These are phyloP conservation scores for Emergomyces orientalis DNA, from an alignment of 2,329 filamentous ascomycete species.

Conservation along the genomic window DNA sequence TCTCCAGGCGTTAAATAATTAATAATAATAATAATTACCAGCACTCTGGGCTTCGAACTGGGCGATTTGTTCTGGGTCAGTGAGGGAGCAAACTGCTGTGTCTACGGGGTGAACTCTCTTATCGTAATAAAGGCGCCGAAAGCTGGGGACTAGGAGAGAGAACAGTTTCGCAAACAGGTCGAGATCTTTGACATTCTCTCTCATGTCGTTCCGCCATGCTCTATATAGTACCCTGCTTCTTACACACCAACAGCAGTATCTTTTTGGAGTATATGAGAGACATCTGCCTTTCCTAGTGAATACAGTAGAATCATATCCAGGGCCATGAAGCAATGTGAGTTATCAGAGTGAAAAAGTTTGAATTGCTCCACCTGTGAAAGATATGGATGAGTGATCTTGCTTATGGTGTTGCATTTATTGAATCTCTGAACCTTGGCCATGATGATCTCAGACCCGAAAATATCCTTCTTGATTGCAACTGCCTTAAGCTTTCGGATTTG, in stretches of 20 bases:
- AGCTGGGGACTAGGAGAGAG: no score
- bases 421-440: conserved; percentile 13
- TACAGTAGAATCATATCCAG: conserved; percentile 20
- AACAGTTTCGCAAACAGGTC: no score
- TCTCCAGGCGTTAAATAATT: no score
- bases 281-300: conserved; percentile 12
- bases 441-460: conserved; percentile 11
- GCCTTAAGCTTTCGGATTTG: not conserved
- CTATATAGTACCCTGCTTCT: not conserved
- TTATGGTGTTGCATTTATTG: conserved; percentile 25
- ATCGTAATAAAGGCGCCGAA: no score
- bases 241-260: not conserved
- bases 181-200: no score
- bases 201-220: no score
- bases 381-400: conserved; percentile 27
- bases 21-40: no score
- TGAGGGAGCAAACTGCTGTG: no score
- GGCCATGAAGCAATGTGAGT: conserved; percentile 19
- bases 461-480: not conserved
- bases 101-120: no score
- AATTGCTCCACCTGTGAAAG: no score
- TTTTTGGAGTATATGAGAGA: conserved; percentile 5
- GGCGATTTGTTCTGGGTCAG: no score
- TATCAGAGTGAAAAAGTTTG: conserved; percentile 21
- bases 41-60: no score